Evolutionary conservation across 306 rosid genomes (phyloP).

Genomic region (Dalbergia cochinchinensis): DNA sequence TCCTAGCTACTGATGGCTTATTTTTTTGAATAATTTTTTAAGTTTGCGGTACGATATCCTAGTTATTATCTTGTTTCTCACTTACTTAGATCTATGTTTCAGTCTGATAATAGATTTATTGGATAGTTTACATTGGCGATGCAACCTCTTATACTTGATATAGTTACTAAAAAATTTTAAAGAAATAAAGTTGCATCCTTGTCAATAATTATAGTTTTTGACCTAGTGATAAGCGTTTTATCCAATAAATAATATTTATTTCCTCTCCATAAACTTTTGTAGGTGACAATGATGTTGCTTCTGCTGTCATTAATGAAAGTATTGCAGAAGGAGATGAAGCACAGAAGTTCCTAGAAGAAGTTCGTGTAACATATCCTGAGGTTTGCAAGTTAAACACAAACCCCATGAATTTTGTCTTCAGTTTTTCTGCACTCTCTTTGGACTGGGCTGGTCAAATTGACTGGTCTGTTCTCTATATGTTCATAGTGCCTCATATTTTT

Average conservation of each 20-base stretch:
- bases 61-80: slow-evolving; percentile 1
- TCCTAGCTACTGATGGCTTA: too few relatives aligned
- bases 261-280: slow-evolving; percentile 17
- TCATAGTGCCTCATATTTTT: not conserved
- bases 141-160: too few relatives aligned
- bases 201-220: too few relatives aligned
- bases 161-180: too few relatives aligned
- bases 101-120: slow-evolving; percentile 16
- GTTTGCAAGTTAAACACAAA: slow-evolving; percentile 53
- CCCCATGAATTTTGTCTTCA: not conserved
- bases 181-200: too few relatives aligned
- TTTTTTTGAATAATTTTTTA: too few relatives aligned
- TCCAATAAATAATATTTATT: not conserved
- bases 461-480: slow-evolving; percentile 6
- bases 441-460: slow-evolving; percentile 32
- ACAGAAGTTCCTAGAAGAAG: slow-evolving; percentile 75
- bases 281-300: slow-evolving; percentile 85
- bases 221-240: too few relatives aligned
- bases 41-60: not conserved
- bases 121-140: not conserved
- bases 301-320: slow-evolving; percentile 79
- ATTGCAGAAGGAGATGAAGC: slow-evolving; percentile 90
- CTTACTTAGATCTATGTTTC: slow-evolving; percentile 19
- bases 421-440: slow-evolving; percentile 11
- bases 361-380: slow-evolving; percentile 86